Base-by-base conservation (phyloP, 805 yeast genomes). In the Candida sonorensis region DNA sequence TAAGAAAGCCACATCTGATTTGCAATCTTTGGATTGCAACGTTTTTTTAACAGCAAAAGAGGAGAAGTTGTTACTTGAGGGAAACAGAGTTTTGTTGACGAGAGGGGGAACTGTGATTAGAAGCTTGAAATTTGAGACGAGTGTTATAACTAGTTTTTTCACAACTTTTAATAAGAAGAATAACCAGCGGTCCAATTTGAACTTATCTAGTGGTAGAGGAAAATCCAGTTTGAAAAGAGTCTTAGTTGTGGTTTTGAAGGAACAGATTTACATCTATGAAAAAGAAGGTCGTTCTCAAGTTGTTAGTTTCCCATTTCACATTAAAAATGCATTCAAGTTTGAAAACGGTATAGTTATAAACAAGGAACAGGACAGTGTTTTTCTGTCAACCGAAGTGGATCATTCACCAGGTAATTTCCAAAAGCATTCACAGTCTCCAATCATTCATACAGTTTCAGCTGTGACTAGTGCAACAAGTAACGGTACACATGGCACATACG, bases 251-350 rank as follows among this genome's bases (percentile, higher is more conserved):
- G 68, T 85, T 19, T 55, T 81, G 30, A 53, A 55, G 25, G 81
- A 77, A 34, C 63, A 73, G 5, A 82, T 82, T 0, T 64, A 78
- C 37, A 66, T 84, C 1, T 84, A 80, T 50, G 70, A 71, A 35
- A 55, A 58, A 5, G 70, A 71, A 37, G 92, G 92, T 2, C 65
- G 72, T 18, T 63, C 72, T 1, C 72, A 72, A 36, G 65, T 71
- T 2, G 69, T 78, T 9, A 76, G 75, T 42, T 72, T 87, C 40
- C 94, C 96, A 0, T 83, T 86, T 41, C 59, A 61, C 6, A 67
- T 83, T 17, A 65, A 61, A 23, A 63, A 63, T 17, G 88, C 81
- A 2, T 69, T 80, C 38, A 69, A 81, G 9, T 81, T 76, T 46
- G 75, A 74, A 16, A 66, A 72, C 25, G 96, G 96, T 0, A 48